A percentile compares a stretch with the other conserved stretches of the same genome.
phyloP scores from a whole-genome alignment of 495 filamentous ascomycete species.

The Halenospora varia region DNA sequence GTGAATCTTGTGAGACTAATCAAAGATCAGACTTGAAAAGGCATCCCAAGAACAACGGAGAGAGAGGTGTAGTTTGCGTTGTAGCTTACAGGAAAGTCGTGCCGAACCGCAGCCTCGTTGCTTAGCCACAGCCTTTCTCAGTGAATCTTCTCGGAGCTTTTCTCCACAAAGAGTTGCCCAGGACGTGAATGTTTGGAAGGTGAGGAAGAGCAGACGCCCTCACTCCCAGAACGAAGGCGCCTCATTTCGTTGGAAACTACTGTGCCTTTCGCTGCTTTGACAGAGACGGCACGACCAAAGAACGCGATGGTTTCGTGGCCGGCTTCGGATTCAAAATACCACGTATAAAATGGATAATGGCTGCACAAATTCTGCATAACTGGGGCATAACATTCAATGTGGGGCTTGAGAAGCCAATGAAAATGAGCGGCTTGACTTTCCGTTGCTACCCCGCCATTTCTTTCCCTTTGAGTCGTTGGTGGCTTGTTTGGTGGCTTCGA shows the following conservation, averaged over 20 bases:
- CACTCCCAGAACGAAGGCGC: background rate
- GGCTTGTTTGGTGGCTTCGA: too few species aligned
- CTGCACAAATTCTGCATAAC: background rate
- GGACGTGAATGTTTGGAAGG: background rate
- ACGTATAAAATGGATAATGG: background rate
- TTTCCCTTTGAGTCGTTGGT: too few species aligned
- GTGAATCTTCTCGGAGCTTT: background rate
- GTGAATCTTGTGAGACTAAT: too few species aligned
- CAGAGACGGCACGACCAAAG: background rate
- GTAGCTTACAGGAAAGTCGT: background rate
- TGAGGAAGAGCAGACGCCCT: background rate
- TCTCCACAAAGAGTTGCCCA: background rate
- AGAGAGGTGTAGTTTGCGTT: background rate
- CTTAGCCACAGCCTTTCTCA: background rate
- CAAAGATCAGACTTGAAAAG: background rate
- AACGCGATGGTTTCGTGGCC: background rate
- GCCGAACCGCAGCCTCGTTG: background rate
- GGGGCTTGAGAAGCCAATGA: background rate
- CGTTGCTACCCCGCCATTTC: background rate
- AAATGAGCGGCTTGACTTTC: background rate
- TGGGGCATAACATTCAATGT: background rate
- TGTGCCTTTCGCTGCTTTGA: background rate
- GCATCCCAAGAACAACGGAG: background rate
- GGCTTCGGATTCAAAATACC: background rate
- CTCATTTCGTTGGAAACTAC: background rate